Evolutionary conservation across 805 yeast species (phyloP).

Genomic region (Teunomyces panamensis): DNA sequence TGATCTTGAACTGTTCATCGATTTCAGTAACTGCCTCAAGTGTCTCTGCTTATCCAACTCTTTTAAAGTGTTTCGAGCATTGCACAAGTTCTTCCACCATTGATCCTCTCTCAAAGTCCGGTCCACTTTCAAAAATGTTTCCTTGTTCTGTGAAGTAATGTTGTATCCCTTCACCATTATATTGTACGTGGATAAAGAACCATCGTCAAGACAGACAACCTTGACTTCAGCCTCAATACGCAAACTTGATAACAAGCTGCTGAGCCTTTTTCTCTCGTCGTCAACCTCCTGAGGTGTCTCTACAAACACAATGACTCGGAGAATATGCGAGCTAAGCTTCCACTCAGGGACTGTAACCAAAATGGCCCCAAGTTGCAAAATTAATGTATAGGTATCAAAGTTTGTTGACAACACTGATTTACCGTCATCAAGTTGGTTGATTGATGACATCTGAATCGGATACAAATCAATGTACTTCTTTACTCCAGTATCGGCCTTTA

Average conservation of each 20-base stretch:
- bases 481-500: conserved; percentile 19
- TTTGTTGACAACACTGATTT: conserved; percentile 77
- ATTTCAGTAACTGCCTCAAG: conserved; percentile 4
- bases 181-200: conserved; percentile 59
- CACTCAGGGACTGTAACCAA: conserved; percentile 90
- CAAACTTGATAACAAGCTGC: conserved; percentile 63
- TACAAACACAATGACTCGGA: conserved; percentile 88
- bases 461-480: conserved; percentile 77
- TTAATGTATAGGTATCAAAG: conserved; percentile 93
- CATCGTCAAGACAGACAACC: conserved; percentile 65
- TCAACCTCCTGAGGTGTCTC: conserved; percentile 67
- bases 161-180: conserved; percentile 70
- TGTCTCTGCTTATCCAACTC: conserved; percentile 31
- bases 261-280: conserved; percentile 65
- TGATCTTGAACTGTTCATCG: not conserved
- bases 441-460: conserved; percentile 96
- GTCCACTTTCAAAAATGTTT: conserved; percentile 45
- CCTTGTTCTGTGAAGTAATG: conserved; percentile 25
- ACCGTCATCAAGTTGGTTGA: conserved; percentile 63
- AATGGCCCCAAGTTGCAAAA: conserved; percentile 90
- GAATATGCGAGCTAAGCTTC: conserved; percentile 63
- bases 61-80: conserved; percentile 47
- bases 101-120: conserved; percentile 54
- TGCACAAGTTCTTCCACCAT: conserved; percentile 80
- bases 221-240: conserved; percentile 82